phyloP scores from a whole-genome alignment of 805 yeast genomes.

The Metschnikowia noctiluminum region DNA sequence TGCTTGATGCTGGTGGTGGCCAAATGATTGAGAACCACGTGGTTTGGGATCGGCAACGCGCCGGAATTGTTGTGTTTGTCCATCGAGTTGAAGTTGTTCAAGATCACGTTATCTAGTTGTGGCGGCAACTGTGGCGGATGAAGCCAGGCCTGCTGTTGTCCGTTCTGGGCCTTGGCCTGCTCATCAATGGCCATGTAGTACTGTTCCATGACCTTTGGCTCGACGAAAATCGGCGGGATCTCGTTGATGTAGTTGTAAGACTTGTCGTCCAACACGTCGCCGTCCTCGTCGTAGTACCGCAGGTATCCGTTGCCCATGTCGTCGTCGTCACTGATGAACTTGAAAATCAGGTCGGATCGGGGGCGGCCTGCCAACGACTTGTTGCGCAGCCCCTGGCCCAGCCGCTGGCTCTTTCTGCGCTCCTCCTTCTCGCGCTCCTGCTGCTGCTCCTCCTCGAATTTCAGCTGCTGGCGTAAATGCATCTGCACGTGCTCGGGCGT shows the following conservation, averaged over 20 bases:
- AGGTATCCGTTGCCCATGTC: constrained; percentile 83
- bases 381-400: no score
- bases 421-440: constrained; percentile 9
- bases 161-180: constrained; percentile 53
- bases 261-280: constrained; percentile 24
- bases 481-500: constrained; percentile 38
- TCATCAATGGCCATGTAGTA: constrained; percentile 74
- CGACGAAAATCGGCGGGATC: constrained; percentile 81
- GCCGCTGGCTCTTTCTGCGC: constrained; percentile 14
- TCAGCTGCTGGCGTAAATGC: constrained; percentile 28
- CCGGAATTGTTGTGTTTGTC: constrained; percentile 81
- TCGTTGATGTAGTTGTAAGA: constrained; percentile 52
- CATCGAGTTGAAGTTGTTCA: constrained; percentile 60
- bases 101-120: constrained; percentile 88
- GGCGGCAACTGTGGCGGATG: constrained; percentile 98
- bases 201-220: constrained; percentile 84
- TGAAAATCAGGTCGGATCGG: constrained; percentile 59
- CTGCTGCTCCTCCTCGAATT: constrained; percentile 18
- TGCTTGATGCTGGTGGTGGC: constrained; percentile 96
- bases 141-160: constrained; percentile 61
- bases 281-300: constrained; percentile 62
- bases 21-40: constrained; percentile 87
- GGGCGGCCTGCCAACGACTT: constrained; percentile 27
- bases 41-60: constrained; percentile 90
- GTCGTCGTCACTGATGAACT: constrained; percentile 63